Conservation (phyloP, 225 moss, liverwort and hornwort species). For the Sphagnum tenellum region DNA sequence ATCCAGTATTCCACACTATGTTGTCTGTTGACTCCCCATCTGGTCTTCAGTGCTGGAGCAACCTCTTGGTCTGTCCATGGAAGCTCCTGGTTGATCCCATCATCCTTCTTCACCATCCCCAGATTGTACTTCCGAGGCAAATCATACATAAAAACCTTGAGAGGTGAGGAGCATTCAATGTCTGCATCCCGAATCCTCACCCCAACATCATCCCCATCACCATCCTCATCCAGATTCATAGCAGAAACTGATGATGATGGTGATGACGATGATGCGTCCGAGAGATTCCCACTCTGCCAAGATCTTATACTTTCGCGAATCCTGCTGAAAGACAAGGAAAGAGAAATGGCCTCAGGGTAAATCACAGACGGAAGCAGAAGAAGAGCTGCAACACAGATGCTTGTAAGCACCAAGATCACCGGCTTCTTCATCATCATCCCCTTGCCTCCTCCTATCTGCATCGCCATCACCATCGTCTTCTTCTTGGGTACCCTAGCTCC, state of each 20-base stretch:
- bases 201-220: neutral
- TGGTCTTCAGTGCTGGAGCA: conserved; percentile 39
- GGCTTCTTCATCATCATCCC: neutral
- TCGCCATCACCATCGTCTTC: too few species aligned
- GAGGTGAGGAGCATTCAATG: conserved; percentile 6
- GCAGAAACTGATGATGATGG: neutral
- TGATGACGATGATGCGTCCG: conserved; percentile 1
- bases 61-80: conserved; percentile 47
- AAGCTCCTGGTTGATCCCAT: conserved; percentile 36
- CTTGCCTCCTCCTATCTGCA: too few species aligned
- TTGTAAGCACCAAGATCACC: neutral
- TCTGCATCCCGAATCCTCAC: neutral
- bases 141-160: conserved; percentile 68
- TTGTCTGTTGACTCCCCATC: conserved; percentile 57
- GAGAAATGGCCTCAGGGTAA: neutral
- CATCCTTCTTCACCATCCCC: conserved; percentile 35
- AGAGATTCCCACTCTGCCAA: conserved; percentile 1
- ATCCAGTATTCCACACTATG: conserved; percentile 93
- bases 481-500: too few species aligned
- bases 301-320: neutral
- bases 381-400: neutral
- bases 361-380: conserved; percentile 1
- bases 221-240: too few species aligned
- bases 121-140: conserved; percentile 75
- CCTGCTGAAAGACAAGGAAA: neutral